Percentiles rank a stretch among this genome's conserved stretches.
phyloP scores from a whole-genome alignment of 805 yeast species.

The Zygotorulaspora florentina region DNA sequence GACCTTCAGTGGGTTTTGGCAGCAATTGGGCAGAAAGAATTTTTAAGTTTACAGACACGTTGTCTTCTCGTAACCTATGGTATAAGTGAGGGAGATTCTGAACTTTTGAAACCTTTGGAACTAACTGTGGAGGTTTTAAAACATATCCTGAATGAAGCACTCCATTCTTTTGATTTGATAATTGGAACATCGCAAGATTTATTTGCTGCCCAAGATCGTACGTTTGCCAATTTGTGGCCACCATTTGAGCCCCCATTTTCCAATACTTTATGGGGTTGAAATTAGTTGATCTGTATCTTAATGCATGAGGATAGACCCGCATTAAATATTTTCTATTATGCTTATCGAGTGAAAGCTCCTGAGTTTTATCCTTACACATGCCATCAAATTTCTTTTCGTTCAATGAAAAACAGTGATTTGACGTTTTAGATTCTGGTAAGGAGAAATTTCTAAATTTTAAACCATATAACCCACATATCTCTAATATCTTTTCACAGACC shows the following conservation, averaged over 20 bases:
- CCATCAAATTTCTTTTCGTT: conserved; percentile 65
- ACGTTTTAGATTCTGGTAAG: conserved; percentile 75
- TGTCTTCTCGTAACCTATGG: conserved; percentile 15
- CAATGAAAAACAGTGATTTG: conserved; percentile 81
- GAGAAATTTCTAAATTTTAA: conserved; percentile 76
- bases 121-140: conserved; percentile 58
- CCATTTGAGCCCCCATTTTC: conserved; percentile 88
- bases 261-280: conserved; percentile 77
- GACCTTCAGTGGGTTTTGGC: conserved; percentile 60
- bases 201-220: conserved; percentile 85
- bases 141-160: conserved; percentile 59
- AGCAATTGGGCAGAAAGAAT: conserved; percentile 81
- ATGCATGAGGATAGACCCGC: conserved; percentile 84
- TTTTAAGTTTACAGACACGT: conserved; percentile 36
- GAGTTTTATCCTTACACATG: conserved; percentile 59
- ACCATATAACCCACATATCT: conserved; percentile 50
- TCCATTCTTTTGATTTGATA: conserved; percentile 39
- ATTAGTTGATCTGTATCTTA: conserved; percentile 72
- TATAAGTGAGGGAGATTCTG: conserved; percentile 26
- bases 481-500: conserved; percentile 24
- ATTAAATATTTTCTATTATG: conserved; percentile 73
- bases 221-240: conserved; percentile 95
- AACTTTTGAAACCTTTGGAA: conserved; percentile 28
- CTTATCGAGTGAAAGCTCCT: conserved; percentile 54
- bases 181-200: conserved; percentile 75